These are phyloP conservation scores for Parasarocladium wereldwijsianum DNA, from an alignment of 2,329 filamentous ascomycete species.

Conservation along the genomic window DNA sequence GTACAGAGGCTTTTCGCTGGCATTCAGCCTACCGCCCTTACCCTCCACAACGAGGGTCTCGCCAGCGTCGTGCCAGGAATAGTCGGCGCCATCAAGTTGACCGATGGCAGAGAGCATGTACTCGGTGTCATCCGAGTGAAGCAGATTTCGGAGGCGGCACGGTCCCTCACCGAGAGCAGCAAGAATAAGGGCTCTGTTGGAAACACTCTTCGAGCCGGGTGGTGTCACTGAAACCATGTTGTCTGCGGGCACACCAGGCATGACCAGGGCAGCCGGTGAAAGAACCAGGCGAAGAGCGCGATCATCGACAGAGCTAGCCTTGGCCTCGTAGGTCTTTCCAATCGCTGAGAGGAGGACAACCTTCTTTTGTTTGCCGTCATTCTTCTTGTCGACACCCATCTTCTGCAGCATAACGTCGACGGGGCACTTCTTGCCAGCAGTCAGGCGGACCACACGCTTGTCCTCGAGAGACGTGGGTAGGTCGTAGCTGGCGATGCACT, in stretches of 20 bases:
- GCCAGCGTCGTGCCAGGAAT: slow-evolving; percentile 90
- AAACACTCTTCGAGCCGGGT: slow-evolving; percentile 94
- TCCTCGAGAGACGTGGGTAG: slow-evolving; percentile 77
- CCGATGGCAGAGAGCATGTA: slow-evolving; percentile 92
- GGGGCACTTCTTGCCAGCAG: slow-evolving; percentile 74
- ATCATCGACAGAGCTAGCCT: slow-evolving; percentile 82
- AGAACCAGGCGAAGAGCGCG: slow-evolving; percentile 69
- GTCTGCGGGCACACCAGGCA: slow-evolving; percentile 51
- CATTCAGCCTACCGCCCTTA: slow-evolving; percentile 72
- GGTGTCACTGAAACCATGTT: slow-evolving; percentile 66
- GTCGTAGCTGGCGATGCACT: slow-evolving; percentile 89
- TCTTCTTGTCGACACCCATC: slow-evolving; percentile 99
- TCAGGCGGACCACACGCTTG: slow-evolving; percentile 65
- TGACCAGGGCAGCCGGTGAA: slow-evolving; percentile 62
- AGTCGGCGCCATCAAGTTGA: slow-evolving; percentile 72
- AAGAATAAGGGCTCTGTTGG: slow-evolving; percentile 86
- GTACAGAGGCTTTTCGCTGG: slow-evolving; percentile 66
- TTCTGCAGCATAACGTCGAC: slow-evolving; percentile 76
- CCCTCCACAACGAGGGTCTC: slow-evolving; percentile 79
- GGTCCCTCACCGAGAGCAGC: slow-evolving; percentile 77
- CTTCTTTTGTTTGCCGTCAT: slow-evolving; percentile 89
- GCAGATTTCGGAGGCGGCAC: slow-evolving; percentile 78
- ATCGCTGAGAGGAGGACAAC: slow-evolving; percentile 86
- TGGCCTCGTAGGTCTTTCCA: slow-evolving; percentile 73
- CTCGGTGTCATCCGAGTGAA: slow-evolving; percentile 94